Base-by-base conservation (phyloP, 2,329 filamentous ascomycete genomes). In the Lachnellula arida region DNA sequence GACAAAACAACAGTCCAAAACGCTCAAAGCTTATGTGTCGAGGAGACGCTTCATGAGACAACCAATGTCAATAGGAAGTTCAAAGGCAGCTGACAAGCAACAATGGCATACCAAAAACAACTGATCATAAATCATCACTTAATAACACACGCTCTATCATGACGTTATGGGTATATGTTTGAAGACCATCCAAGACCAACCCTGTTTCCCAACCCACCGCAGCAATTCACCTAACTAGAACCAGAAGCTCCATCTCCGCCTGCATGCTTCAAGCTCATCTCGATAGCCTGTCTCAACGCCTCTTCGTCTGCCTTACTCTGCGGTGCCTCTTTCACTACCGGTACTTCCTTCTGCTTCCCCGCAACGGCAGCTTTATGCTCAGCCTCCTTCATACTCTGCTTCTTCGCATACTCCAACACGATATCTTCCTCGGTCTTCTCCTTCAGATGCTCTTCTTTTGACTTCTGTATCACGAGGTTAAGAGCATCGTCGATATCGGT, bases 351-450 rank as follows among this genome's bases (percentile, higher is more conserved):
- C 49, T 49, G 51, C 42, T 57, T 55, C 17, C 55, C 58, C 35
- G 53, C 48, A 2, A 55, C 44, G 43, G 46, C 44, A 46, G 56
- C 43, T 51, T 44, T 63, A 61, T 76, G 72, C 67, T 85, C 77
- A 61, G 85, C 85, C 71, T 93, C 89, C 0, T 81, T 78, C 43
- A 90, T 68, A 69, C 87, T 91, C 74, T 91, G 87, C 74, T 85
- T 87, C 76, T 87, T 88, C 42, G 91, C 79, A 70, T 89, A 91
- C 65, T 91, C 87, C 68, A 92, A 70, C 8, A 91, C 81, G 56
- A 88, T 83, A 54, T 90, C 82, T 67, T 92, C 87, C 66, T 91
- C 88, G 0, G 78, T 81, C 65, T 72, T 76, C 53, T 74, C 69
- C 39, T 68, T 72, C 48, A 71, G 69, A n/a, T 46, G 46, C 2